These are phyloP conservation scores for Luzula sylvatica DNA, from an alignment of 176 grass and related monocot genomes.

Conservation along the genomic window DNA sequence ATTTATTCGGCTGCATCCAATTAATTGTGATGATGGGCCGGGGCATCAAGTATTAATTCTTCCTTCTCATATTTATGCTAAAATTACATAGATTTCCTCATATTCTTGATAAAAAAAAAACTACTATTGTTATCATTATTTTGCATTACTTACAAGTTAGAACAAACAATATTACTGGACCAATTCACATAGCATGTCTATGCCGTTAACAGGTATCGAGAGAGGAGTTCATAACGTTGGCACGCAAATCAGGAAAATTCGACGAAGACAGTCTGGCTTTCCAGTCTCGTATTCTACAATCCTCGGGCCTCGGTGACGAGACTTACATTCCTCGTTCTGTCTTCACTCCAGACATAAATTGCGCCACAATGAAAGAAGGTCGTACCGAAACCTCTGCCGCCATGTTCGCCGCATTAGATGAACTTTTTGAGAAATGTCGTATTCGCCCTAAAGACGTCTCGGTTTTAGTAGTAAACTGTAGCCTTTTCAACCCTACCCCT, in stretches of 20 bases:
- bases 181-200: neutral
- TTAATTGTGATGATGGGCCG: no score
- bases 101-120: neutral
- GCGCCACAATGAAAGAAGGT: slow-evolving; percentile 95
- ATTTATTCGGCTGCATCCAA: no score
- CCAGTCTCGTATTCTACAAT: slow-evolving; percentile 70
- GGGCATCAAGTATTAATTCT: no score
- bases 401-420: slow-evolving; percentile 84
- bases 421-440: slow-evolving; percentile 97
- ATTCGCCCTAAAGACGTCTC: slow-evolving; percentile 88
- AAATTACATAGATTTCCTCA: no score
- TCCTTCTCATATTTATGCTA: neutral
- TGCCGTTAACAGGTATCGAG: slow-evolving; percentile 61
- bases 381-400: slow-evolving; percentile 63
- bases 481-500: slow-evolving; percentile 95
- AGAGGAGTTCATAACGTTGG: slow-evolving; percentile 71
- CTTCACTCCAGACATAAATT: slow-evolving; percentile 59
- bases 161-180: neutral
- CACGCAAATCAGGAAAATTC: slow-evolving; percentile 85
- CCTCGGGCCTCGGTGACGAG: slow-evolving; percentile 89
- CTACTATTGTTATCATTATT: neutral
- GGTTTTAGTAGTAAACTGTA: slow-evolving; percentile 93
- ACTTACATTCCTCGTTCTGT: slow-evolving; percentile 72
- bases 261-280: slow-evolving; percentile 89
- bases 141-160: no score